Conservation (phyloP, 805 yeast species). For the Candida suzukii region DNA sequence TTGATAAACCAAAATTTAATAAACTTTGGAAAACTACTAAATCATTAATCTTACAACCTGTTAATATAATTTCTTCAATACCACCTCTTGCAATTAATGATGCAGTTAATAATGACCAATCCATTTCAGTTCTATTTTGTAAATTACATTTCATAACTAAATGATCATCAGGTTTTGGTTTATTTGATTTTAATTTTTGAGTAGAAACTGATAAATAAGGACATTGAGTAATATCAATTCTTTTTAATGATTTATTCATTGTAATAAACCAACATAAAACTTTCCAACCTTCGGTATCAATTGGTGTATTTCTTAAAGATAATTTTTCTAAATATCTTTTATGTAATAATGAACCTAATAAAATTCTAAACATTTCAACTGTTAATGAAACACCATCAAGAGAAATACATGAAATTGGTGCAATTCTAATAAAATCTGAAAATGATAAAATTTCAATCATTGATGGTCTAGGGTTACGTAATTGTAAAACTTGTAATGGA, state of each 20-base stretch:
- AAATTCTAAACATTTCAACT: slow-evolving; percentile 65
- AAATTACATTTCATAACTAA: slow-evolving; percentile 40
- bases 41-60: slow-evolving; percentile 65
- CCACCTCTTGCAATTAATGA: slow-evolving; percentile 66
- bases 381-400: slow-evolving; percentile 76
- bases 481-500: slow-evolving; percentile 63
- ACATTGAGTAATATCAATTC: slow-evolving; percentile 68
- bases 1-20: slow-evolving; percentile 47
- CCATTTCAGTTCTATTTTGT: slow-evolving; percentile 64
- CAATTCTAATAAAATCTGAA: slow-evolving; percentile 80
- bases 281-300: slow-evolving; percentile 72
- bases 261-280: slow-evolving; percentile 68
- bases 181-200: slow-evolving; percentile 27
- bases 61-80: slow-evolving; percentile 69
- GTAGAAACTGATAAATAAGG: slow-evolving; percentile 39
- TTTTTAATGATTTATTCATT: slow-evolving; percentile 48
- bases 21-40: slow-evolving; percentile 47
- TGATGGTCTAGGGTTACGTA: slow-evolving; percentile 86
- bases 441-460: slow-evolving; percentile 82
- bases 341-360: slow-evolving; percentile 63
- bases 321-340: slow-evolving; percentile 64
- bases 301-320: slow-evolving; percentile 70
- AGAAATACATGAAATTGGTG: slow-evolving; percentile 68
- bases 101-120: slow-evolving; percentile 74
- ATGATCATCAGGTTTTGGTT: slow-evolving; percentile 8